Base-by-base conservation (phyloP, 495 filamentous ascomycete species). In the Penicillium arizonense region DNA sequence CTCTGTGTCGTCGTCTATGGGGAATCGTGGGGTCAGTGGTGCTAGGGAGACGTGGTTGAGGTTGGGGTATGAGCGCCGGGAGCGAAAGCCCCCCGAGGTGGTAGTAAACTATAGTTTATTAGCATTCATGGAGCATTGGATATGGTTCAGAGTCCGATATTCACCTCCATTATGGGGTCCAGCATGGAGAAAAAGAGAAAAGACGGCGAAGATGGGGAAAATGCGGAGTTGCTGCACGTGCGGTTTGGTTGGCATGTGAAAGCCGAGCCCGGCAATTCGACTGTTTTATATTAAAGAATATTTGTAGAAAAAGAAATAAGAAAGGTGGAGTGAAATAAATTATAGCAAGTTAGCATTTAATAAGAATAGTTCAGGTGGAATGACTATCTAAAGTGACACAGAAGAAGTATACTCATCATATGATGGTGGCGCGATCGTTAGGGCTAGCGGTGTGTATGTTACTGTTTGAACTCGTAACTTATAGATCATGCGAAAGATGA, bases 11-110 rank as follows among this genome's bases (percentile, higher is more conserved):
- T 76, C 67, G 57, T 86, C 80, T 43, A 85, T 73, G 45, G 86
- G 84, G 52, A 86, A 81, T 65, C 77, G 80, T 44, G 85, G 80
- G 13, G 84, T 87, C 16, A 90, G 74, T 50, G 86, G 86, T 28
- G 84, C 80, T 43, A 88, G 77, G 21, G 83, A 83, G 55, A 76
- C 51, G 51, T 77, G 72, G 50, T 75, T 59, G 39, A 81, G 58
- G 21, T 75, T 67, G 48, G 75, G 75, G 55, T 78, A 76, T 18
- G 76, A 78, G 52, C 74, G 73, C 40, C 71, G 69, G 37, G 71
- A 73, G 26, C 62, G 67, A 58, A 71, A 76, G 55, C 68, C 62
- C 35, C 58, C 49, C 33, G 67, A 58, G 41, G 56, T 65, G 13
- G 33, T 53, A 36, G 48, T 59, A 46, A 55, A 50, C 57, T 63